Evolutionary conservation across 2,329 filamentous ascomycete species (phyloP), one percentile per base, ranked within the genome.

Genomic region (Diatrype stigma): DNA sequence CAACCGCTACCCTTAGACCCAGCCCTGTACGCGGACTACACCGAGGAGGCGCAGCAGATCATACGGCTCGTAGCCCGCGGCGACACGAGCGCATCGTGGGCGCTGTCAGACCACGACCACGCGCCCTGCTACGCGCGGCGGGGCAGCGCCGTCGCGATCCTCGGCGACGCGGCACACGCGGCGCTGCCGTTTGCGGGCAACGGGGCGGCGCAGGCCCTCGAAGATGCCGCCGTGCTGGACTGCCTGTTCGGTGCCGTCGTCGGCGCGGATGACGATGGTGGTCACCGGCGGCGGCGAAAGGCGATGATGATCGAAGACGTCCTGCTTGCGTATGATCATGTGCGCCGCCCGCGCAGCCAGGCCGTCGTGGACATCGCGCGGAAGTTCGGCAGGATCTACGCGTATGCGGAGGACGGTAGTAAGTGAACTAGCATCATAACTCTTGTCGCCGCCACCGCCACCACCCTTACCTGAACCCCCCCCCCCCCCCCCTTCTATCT

Each of bases 201-300:
- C 49, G 68, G 68, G 0, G 68, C 68, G 1, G 65, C 66, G 17
- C 69, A 71, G 51, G 68, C 67, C n/a, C 57, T 71, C 45, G 68
- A 71, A 53, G 68, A 71, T 50, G 65, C 66, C 1, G 61, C 64
- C 2, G 63, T 65, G 6, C 60, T 71, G 7, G 51, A 61, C 30
- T 35, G 42, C 19, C 45, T 70, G 17, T 59, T 69, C 38, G 49
- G 28, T 2, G 35, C 38, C 37, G 57, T 65, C 19, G 30, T 21
- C 21, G 21, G 42, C 14, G 30, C 12, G 6, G 34, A 37, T 6
- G 34, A 16, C 34, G 14, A 37, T 6, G n/a, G 34, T 4, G 12
- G 34, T 7, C n/a, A 16, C 6, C 34, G n/a, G 34, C 34, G 34
- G 3, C 45, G 45, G 19, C 46, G 16, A 3, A 49, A 60, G 4